Evolutionary conservation across 352 stramenopile species (phyloP), one percentile per base, ranked within the genome.

Genomic region (Elongisporangium undulatum): DNA sequence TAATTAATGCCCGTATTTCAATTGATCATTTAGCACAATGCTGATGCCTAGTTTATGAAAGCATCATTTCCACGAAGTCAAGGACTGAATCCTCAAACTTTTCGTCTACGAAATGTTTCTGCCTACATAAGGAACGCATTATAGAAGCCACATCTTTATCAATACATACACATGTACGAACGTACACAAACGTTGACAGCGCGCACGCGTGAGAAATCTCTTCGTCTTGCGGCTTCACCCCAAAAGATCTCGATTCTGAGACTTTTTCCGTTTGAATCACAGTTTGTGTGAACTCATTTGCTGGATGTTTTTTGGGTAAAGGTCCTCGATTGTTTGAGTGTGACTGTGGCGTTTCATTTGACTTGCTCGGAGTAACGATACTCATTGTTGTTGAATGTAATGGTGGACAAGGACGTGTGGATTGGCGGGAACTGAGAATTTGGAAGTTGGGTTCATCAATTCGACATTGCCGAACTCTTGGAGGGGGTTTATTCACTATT

Each of bases 41-140:
- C 1, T 17, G 34, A 45, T 45, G 34, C 1, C 34, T 50, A 21
- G 20, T 52, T 82, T 59, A 88, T 39, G 69, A 65, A 21, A 87
- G 71, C 66, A 85, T 84, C 74, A 85, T 81, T 39, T 84, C 65
- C 49, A 88, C 71, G 67, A 88, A 87, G 56, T 88, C 74, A 51
- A 85, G 67, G 29, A 87, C 67, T n/a, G 68, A 59, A 13, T 77
- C 20, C 51, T 84, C 72, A 20, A 88, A 59, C 23, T 71, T 74
- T 54, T 79, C 63, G 13, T 85, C 74, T 58, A 86, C 56, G 29
- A 74, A 56, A 49, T 85, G 71, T 41, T 75, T 76, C 16, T 79
- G 50, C 15, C 75, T 87, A 51, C 52, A 63, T 51, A 19, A 16
- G 5, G 53, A 20, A 38, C 29, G 4, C 21, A 17, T 45, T 15